Evolutionary conservation across 148 eudicot species (phyloP), one percentile per base, ranked within the genome.

Genomic region (Persicaria maculosa): DNA sequence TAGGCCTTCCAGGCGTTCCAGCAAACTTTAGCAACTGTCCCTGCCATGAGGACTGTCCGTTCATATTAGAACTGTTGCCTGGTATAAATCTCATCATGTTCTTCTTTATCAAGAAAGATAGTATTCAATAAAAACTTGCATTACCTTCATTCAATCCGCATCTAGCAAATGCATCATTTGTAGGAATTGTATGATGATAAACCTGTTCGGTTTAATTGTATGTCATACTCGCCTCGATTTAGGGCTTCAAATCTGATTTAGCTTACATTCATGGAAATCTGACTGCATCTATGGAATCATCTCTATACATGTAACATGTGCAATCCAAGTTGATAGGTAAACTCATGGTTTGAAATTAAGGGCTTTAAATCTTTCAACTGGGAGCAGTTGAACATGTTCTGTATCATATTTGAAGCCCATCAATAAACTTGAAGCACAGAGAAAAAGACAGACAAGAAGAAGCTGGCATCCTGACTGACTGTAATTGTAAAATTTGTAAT

Each of bases 1-100:
- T 55, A 83, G 74, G 50, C 80, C 71, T 14, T 48, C 76, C 47
- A 86, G 84, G 50, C 80, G 67, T 10, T 53, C 76, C 47, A 86
- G 85, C 82, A 84, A 84, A 72, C 81, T 85, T 74, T 81, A 57
- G 76, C 25, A 20, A 31, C 40, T 2, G 40, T 31, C 3, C 40
- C 40, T 31, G 40, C 40, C 40, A 31, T 2, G 40, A 31, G 40
- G 40, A 31, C 0, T 31, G 40, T 31, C 40, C 40, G 25, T 22
- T 0, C 25, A 22, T 22, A 22, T 22, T 22, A 22, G 25, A 22
- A 22, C 25, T 22, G 25, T 22, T 22, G 25, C 25, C 25, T 22
- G 25, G 25, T 22, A 22, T 22, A 22, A 22, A 22, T 22, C 25
- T 22, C 25, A 22, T 22, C 25, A 31, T 31, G 40, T 31, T 31